Percentiles rank a stretch among this genome's conserved stretches.
These are phyloP conservation scores for Dinochytrium kinnereticum DNA, from an alignment of 371 early-diverging fungal species.

Conservation along the genomic window DNA sequence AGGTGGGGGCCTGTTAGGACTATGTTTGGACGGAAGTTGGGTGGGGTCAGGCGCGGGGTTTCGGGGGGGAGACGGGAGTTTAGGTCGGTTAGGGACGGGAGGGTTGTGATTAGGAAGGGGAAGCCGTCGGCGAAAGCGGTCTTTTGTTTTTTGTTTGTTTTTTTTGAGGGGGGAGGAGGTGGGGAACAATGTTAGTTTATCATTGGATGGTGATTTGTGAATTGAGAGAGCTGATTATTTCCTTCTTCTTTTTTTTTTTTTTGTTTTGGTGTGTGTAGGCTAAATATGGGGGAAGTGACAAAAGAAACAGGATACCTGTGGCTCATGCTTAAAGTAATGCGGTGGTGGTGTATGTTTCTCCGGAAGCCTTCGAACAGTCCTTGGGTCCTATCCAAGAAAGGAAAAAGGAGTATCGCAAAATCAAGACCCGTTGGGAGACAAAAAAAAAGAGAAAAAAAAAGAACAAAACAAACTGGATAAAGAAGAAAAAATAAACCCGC, in stretches of 20 bases:
- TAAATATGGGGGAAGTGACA: not conserved
- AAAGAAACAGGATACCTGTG: not conserved
- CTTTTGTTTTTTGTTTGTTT: slow-evolving; percentile 13
- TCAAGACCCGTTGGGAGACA: no score
- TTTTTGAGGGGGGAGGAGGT: not conserved
- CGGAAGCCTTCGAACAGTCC: slow-evolving; percentile 21
- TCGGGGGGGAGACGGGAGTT: slow-evolving; percentile 25
- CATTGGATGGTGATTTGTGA: no score
- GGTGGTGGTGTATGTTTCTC: slow-evolving; percentile 33
- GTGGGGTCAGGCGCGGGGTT: slow-evolving; percentile 16
- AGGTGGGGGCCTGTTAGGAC: slow-evolving; percentile 24
- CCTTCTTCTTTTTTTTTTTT: no score
- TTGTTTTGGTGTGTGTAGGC: not conserved
- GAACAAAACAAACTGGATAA: no score
- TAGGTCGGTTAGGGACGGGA: slow-evolving; percentile 37
- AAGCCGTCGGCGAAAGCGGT: slow-evolving; percentile 51
- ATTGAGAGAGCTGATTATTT: no score
- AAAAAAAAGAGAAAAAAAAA: no score
- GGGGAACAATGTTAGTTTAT: no score
- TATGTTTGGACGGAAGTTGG: slow-evolving; percentile 55
- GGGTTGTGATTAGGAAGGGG: slow-evolving; percentile 47
- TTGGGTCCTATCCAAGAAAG: slow-evolving; percentile 12
- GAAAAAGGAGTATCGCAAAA: no score
- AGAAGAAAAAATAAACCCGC: no score
- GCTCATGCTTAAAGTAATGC: slow-evolving; percentile 24